Conservation (phyloP, 345 rosid species). For the Arabidopsis arenosa region DNA sequence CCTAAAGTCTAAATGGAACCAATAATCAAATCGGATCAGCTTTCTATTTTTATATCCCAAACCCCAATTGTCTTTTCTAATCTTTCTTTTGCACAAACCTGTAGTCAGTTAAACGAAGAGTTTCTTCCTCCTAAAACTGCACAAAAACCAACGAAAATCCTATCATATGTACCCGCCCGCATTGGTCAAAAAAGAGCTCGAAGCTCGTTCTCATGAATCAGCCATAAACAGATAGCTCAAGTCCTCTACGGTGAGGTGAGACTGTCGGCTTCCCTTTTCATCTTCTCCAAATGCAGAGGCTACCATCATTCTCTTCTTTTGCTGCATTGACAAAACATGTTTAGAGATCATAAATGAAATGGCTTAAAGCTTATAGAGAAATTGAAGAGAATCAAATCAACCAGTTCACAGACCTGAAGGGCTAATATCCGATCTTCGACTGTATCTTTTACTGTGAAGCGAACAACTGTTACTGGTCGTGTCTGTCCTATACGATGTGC, state of each 20-base stretch:
- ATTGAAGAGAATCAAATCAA: neutral
- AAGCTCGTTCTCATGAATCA: conserved; percentile 44
- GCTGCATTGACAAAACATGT: conserved; percentile 50
- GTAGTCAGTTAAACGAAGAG: conserved; percentile 38
- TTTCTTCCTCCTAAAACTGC: conserved; percentile 39
- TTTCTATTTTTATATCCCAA: conserved; percentile 34
- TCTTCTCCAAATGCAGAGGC: conserved; percentile 98
- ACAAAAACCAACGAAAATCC: conserved; percentile 32
- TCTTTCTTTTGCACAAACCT: conserved; percentile 35
- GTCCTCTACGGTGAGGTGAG: conserved; percentile 87
- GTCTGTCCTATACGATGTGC: conserved; percentile 99
- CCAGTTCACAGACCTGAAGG: conserved; percentile 63
- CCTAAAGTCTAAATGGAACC: conserved; percentile 28
- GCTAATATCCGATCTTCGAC: conserved; percentile 94
- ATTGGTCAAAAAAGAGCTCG: conserved; percentile 30
- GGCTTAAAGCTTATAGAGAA: neutral
- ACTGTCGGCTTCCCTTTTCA: conserved; percentile 69
- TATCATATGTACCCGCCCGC: conserved; percentile 42
- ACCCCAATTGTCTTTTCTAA: conserved; percentile 13
- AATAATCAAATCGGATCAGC: conserved; percentile 37
- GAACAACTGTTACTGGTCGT: conserved; percentile 80
- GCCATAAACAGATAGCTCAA: conserved; percentile 84
- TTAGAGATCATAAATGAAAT: conserved; percentile 18
- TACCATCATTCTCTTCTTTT: conserved; percentile 95
- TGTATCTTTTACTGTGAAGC: conserved; percentile 88